Conservation (phyloP, 2,329 filamentous ascomycete genomes). For the Raffaelea ambrosiae region DNA sequence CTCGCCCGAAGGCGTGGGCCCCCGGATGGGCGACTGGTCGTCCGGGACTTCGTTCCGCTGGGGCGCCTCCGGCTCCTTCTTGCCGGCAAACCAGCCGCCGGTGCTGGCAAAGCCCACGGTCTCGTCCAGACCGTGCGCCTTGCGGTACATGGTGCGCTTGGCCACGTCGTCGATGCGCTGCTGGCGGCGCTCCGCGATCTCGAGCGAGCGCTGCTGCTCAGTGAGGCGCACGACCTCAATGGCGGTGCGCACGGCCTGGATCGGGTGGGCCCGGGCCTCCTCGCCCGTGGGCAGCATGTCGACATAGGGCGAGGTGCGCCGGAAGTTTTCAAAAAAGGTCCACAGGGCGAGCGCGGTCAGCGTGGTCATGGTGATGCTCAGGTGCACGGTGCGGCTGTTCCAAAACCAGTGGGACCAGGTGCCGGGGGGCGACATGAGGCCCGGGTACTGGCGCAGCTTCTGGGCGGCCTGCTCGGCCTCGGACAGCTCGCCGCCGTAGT, state of each 20-base stretch:
- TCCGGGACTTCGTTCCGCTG: slow-evolving; percentile 22
- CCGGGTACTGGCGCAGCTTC: slow-evolving; percentile 67
- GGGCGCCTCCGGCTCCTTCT: slow-evolving; percentile 13
- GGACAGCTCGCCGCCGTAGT: slow-evolving; percentile 67
- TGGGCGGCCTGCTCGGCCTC: slow-evolving; percentile 58
- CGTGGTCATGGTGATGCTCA: slow-evolving; percentile 72
- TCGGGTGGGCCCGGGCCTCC: slow-evolving; percentile 61
- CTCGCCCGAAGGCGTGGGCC: neutral
- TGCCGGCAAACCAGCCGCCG: slow-evolving; percentile 12
- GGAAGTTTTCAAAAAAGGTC: slow-evolving; percentile 73
- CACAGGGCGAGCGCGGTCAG: slow-evolving; percentile 60
- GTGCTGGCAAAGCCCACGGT: slow-evolving; percentile 38
- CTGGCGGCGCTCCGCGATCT: slow-evolving; percentile 63
- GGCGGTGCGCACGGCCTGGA: slow-evolving; percentile 56
- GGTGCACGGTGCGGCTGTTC: slow-evolving; percentile 66
- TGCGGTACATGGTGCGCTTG: slow-evolving; percentile 78
- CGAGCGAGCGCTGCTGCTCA: slow-evolving; percentile 58
- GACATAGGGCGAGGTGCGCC: slow-evolving; percentile 66
- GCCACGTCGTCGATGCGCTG: slow-evolving; percentile 74
- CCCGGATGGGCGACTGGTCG: slow-evolving; percentile 20
- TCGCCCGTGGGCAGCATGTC: slow-evolving; percentile 67
- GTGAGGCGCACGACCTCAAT: slow-evolving; percentile 70
- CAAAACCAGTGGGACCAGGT: slow-evolving; percentile 81
- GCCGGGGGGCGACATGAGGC: slow-evolving; percentile 78
- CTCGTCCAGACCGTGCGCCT: slow-evolving; percentile 72